Base-by-base conservation (phyloP, 2,329 filamentous ascomycete species). In the Trichoderma semiorbis region DNA sequence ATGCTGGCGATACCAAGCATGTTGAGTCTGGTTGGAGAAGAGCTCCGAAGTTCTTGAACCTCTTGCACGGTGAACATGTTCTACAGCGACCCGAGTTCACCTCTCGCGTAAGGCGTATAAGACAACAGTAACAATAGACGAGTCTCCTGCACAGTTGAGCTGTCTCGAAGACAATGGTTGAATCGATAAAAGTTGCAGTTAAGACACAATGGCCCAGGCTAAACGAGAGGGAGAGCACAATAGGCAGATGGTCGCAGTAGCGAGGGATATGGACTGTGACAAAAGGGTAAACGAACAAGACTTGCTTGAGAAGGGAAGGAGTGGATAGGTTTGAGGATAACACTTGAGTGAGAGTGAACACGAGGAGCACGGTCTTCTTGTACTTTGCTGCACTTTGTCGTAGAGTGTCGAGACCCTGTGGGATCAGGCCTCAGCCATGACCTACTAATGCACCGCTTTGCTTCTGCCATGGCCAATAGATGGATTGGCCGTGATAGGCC, bases 291-390 rank as follows among this genome's bases (percentile, higher is more conserved):
- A 73, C 73, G 73, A 73, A 73, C 70, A 78, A 73, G 73, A 62
- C 71, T 73, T 74, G 74, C 62, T 73, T 68, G 62, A 72, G 70
- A 71, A 69, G 64, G 63, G 73, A 75, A 74, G 64, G 71, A 74
- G 72, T 69, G 69, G 71, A 72, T 68, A 50, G 58, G 53, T 66
- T 71, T 58, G 68, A 69, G 71, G 72, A 75, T 75, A 72, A 73
- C 69, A 73, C 74, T 75, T 69, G 73, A 72, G 75, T 60, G 69
- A 73, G 72, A 71, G 72, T 71, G 66, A 72, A 71, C 26, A 72
- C 72, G 76, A 79, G 76, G 79, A 77, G 72, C 57, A 67, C 68
- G 69, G 72, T 72, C 75, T 74, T 80, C 78, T 81, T 81, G 78
- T 80, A 80, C 75, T 76, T 24, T 70, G 28, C 62, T 16, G 68